Conservation (phyloP, 225 moss, liverwort and hornwort species). For the Pseudisothecium myosuroides region DNA sequence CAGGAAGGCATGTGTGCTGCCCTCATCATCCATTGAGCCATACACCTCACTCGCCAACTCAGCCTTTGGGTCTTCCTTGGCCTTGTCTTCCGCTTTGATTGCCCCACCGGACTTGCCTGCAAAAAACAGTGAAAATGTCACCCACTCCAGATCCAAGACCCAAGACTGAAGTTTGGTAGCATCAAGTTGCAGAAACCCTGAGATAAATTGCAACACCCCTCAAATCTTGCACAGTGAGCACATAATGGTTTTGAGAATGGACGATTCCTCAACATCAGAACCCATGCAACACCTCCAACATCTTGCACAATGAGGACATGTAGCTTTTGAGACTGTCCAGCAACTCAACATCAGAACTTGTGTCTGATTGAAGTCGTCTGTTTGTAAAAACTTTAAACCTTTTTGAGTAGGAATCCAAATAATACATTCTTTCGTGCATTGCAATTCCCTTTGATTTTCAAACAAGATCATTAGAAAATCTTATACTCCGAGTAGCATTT, state of each 20-base stretch:
- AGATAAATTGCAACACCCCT: neutral
- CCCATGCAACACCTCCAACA: neutral
- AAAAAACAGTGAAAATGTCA: neutral
- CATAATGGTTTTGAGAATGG: neutral
- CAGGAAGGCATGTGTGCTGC: slow-evolving; percentile 17
- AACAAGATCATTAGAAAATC: neutral
- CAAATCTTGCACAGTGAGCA: neutral
- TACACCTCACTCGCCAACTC: slow-evolving; percentile 14
- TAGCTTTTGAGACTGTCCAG: neutral
- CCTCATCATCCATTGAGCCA: neutral
- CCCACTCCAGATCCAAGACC: neutral
- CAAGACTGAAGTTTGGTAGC: neutral
- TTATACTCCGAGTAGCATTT: no score
- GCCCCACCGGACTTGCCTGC: slow-evolving; percentile 2
- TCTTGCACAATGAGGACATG: neutral
- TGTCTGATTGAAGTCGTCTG: neutral
- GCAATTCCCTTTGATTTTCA: neutral
- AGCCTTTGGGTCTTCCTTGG: neutral
- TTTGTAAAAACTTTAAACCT: no score
- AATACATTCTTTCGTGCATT: neutral
- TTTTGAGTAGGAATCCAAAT: neutral
- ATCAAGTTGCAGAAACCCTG: neutral
- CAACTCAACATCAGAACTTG: neutral
- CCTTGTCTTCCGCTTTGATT: neutral
- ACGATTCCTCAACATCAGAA: neutral